These are phyloP conservation scores for Botryobasidium botryosum DNA, from an alignment of 768 basidiomycete species.

Conservation along the genomic window DNA sequence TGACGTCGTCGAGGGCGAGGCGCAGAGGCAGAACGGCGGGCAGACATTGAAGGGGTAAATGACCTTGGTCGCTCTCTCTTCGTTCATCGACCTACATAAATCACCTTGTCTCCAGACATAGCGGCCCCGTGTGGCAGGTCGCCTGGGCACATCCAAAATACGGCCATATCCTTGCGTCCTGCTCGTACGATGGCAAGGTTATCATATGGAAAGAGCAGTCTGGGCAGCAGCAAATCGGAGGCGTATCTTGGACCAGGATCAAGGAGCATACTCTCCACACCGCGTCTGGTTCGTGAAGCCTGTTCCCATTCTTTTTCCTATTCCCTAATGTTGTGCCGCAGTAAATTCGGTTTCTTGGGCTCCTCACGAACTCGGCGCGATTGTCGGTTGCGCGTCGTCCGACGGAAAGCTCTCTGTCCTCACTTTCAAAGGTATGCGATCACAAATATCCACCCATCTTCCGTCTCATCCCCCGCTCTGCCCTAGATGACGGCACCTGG, in stretches of 20 bases:
- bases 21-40: slow-evolving; percentile 40
- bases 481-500: slow-evolving; percentile 86
- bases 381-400: slow-evolving; percentile 90
- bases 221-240: slow-evolving; percentile 20
- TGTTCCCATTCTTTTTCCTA: background rate
- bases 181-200: slow-evolving; percentile 95
- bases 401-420: slow-evolving; percentile 95
- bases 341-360: slow-evolving; percentile 99
- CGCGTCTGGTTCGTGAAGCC: slow-evolving; percentile 61
- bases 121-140: slow-evolving; percentile 95
- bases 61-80: too few relatives aligned
- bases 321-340: slow-evolving; percentile 17
- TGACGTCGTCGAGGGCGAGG: slow-evolving; percentile 80
- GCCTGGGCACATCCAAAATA: slow-evolving; percentile 98
- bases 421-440: slow-evolving; percentile 75
- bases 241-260: slow-evolving; percentile 75
- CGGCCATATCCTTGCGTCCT: slow-evolving; percentile 92
- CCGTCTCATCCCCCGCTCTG: background rate
- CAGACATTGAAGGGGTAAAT: slow-evolving; percentile 69
- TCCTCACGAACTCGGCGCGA: slow-evolving; percentile 94
- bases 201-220: slow-evolving; percentile 93
- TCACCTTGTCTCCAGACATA: slow-evolving; percentile 49
- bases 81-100: too few relatives aligned
- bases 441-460: background rate
- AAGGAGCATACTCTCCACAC: slow-evolving; percentile 91